Evolutionary conservation across 2,329 filamentous ascomycete genomes (phyloP), one percentile per base, ranked within the genome.

Genomic region (Penicillium sp.): DNA sequence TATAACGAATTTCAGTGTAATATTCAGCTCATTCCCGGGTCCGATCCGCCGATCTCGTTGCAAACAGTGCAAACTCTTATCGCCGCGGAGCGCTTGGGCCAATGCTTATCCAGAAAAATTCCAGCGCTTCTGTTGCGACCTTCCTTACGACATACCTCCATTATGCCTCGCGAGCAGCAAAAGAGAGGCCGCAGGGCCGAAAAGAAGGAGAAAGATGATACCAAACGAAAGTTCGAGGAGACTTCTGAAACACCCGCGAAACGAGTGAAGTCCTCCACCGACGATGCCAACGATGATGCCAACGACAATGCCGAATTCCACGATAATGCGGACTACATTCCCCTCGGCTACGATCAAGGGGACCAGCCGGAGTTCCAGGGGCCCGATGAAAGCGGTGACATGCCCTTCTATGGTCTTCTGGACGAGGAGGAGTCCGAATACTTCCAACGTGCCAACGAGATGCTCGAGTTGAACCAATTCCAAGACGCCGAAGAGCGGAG

Each of bases 391-490:
- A 42, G 66, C 3, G 74, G 74, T 9, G 89, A 90, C 55, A 84
- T 80, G 63, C 86, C 90, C 53, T 99, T 96, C 78, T 97, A 95
- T 66, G 94, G 94, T 60, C 87, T 97, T 80, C 86, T 99, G 24
- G 89, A 91, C 65, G 88, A 95, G 50, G 85, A 95, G 62, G 94
- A 99, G 78, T 91, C 96, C 70, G 92, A 97, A 73, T 97, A 97
- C 73, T 99, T 97, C 74, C 88, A 90, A 62, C 86, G 86, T 45
- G 92, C 92, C 50, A 92, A 95, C 77, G 89, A 95, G 71, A 81
- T 95, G 76, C 86, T 99, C 55, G 92, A 96, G 72, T 75, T 90
- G 62, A 94, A 97, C 75, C 86, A 93, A 70, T 97, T 97, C 71
- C 84, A 83, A 39, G 86, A 87, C 38, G 72, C 84, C 48, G 90